Evolutionary conservation across 75 land plant genomes (phyloP).

Genomic region (Pinus albicaulis): DNA sequence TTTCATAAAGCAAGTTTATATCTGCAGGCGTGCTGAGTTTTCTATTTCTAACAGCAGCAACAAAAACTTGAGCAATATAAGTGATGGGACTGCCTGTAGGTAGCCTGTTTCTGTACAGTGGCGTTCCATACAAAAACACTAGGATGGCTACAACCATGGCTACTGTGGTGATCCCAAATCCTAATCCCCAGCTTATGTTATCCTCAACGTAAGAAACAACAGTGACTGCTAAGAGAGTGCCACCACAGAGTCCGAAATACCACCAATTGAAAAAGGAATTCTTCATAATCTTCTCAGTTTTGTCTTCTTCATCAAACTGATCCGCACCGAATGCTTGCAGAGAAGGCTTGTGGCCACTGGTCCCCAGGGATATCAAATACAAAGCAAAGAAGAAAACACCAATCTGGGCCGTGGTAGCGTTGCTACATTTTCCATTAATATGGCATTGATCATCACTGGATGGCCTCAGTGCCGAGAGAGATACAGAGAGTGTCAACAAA

Average conservation of each 20-base stretch:
- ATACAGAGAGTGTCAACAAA: too few relatives aligned
- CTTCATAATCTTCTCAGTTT: slow-evolving; percentile 41
- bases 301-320: slow-evolving; percentile 59
- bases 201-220: slow-evolving; percentile 30
- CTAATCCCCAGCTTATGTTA: slow-evolving; percentile 35
- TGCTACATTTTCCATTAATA: background rate
- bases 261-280: slow-evolving; percentile 52
- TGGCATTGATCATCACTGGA: too few relatives aligned
- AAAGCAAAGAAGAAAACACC: slow-evolving; percentile 63
- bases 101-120: slow-evolving; percentile 46
- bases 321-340: slow-evolving; percentile 69
- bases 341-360: slow-evolving; percentile 46
- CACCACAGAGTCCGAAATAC: slow-evolving; percentile 19
- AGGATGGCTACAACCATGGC: slow-evolving; percentile 31
- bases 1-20: background rate
- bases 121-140: slow-evolving; percentile 42
- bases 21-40: slow-evolving; percentile 6
- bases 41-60: slow-evolving; percentile 59
- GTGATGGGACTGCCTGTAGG: slow-evolving; percentile 75
- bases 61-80: slow-evolving; percentile 57
- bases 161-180: slow-evolving; percentile 37
- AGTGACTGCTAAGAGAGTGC: slow-evolving; percentile 18
- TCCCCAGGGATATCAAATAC: slow-evolving; percentile 50
- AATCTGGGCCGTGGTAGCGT: slow-evolving; percentile 34
- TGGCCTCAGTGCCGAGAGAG: too few relatives aligned